These are phyloP conservation scores for Pseudomassariella vexata DNA, from an alignment of 2,329 filamentous ascomycete species.

Conservation along the genomic window DNA sequence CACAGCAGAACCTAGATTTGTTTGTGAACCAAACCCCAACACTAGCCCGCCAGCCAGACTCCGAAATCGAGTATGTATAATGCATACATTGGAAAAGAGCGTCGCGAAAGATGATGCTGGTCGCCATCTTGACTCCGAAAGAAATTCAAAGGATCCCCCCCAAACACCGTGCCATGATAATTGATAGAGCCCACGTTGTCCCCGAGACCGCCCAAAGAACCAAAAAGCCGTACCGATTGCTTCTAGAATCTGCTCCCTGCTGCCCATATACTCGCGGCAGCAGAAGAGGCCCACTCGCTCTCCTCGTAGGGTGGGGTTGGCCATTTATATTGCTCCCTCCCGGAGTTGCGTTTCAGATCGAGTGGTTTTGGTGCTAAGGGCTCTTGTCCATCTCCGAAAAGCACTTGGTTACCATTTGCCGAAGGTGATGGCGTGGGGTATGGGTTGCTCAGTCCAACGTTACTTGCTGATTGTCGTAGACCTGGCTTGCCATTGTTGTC, in stretches of 20 bases:
- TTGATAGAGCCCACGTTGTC: conserved; percentile 15
- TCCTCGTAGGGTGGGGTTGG: conserved; percentile 95
- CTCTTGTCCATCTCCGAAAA: conserved; percentile 64
- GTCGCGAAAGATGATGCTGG: conserved; percentile 20
- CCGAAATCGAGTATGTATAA: too few species aligned
- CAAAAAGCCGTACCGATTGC: conserved; percentile 12
- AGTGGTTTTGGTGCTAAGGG: conserved; percentile 64
- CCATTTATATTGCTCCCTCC: conserved; percentile 61
- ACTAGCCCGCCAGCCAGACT: too few species aligned
- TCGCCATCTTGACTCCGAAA: conserved; percentile 15
- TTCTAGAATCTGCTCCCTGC: conserved; percentile 57
- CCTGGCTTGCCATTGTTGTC: conserved; percentile 47
- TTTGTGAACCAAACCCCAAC: too few species aligned
- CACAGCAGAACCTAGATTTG: too few species aligned
- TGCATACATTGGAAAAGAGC: conserved; percentile 16
- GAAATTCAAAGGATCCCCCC: conserved; percentile 15
- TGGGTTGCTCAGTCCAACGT: conserved; percentile 54
- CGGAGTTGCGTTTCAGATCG: conserved; percentile 53
- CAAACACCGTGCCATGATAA: conserved; percentile 28
- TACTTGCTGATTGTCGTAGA: conserved; percentile 59
- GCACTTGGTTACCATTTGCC: conserved; percentile 71
- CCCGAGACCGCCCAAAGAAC: conserved; percentile 8
- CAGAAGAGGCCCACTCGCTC: conserved; percentile 81
- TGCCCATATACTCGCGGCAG: conserved; percentile 75
- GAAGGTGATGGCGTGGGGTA: conserved; percentile 70